These are phyloP conservation scores for Hippophae rhamnoides DNA, from an alignment of 306 rosid species.

Conservation along the genomic window DNA sequence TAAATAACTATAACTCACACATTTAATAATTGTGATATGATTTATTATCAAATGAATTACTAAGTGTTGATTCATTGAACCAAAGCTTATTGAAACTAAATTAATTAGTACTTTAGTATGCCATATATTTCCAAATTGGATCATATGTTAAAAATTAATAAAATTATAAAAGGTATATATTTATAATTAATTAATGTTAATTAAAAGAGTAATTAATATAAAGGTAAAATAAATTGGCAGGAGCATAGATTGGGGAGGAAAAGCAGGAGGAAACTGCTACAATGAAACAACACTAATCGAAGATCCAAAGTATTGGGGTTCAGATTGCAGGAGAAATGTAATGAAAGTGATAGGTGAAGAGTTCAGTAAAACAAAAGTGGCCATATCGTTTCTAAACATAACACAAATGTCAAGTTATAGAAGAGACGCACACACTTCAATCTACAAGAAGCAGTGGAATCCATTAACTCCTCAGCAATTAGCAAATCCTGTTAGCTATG, in stretches of 20 bases:
- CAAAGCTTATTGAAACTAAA: no score
- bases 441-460: constrained; percentile 89
- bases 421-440: constrained; percentile 86
- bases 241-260: constrained; percentile 84
- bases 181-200: no score
- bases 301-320: constrained; percentile 69
- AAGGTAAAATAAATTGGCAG: constrained; percentile 25
- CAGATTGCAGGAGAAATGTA: constrained; percentile 57
- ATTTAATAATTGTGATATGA: no score
- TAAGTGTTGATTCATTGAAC: no score
- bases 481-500: constrained; percentile 79
- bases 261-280: constrained; percentile 58
- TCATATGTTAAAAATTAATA: no score
- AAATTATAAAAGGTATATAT: no score
- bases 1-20: no score
- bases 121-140: no score
- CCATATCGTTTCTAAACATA: constrained; percentile 76
- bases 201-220: no score
- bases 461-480: constrained; percentile 65
- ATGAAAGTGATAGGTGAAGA: constrained; percentile 81
- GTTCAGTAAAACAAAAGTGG: constrained; percentile 46
- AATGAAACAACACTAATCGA: constrained; percentile 66
- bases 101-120: no score
- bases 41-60: no score
- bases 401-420: constrained; percentile 79